These are phyloP conservation scores for Chimonanthus salicifolius DNA, from an alignment of 164 flowering plant genomes.

Conservation along the genomic window DNA sequence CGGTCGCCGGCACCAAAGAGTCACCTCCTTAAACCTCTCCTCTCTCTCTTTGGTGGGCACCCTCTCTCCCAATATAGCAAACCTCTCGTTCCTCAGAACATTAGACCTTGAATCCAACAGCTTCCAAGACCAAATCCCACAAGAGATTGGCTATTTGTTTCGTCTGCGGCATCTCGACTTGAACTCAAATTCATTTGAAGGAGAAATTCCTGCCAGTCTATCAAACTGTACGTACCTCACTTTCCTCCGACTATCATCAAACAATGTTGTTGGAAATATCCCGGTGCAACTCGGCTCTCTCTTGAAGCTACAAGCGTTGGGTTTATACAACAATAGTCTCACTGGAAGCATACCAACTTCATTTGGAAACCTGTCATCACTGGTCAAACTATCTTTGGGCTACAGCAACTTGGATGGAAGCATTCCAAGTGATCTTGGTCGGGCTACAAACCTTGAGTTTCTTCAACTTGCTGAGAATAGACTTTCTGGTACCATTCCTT, in stretches of 20 bases:
- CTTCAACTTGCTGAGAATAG: neutral
- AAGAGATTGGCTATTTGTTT: no score
- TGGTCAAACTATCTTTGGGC: neutral
- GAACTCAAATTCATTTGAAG: no score
- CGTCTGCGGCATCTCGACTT: no score
- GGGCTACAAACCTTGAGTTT: neutral
- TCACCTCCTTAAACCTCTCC: neutral
- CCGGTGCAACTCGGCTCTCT: neutral
- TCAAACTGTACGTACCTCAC: neutral
- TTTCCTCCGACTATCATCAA: neutral
- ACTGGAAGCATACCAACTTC: neutral
- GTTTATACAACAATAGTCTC: neutral
- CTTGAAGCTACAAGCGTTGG: neutral
- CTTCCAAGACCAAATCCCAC: no score
- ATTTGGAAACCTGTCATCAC: conserved; percentile 4
- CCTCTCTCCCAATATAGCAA: neutral
- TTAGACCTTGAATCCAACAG: no score
- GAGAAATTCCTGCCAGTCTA: no score
- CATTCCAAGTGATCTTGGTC: neutral
- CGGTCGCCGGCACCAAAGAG: neutral
- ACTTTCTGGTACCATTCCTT: conserved; percentile 1
- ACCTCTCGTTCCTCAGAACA: neutral
- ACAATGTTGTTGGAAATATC: neutral
- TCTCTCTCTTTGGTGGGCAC: neutral
- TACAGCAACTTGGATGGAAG: neutral